phyloP scores from a whole-genome alignment of 768 basidiomycete species.

The Podaxis carcinomalis region DNA sequence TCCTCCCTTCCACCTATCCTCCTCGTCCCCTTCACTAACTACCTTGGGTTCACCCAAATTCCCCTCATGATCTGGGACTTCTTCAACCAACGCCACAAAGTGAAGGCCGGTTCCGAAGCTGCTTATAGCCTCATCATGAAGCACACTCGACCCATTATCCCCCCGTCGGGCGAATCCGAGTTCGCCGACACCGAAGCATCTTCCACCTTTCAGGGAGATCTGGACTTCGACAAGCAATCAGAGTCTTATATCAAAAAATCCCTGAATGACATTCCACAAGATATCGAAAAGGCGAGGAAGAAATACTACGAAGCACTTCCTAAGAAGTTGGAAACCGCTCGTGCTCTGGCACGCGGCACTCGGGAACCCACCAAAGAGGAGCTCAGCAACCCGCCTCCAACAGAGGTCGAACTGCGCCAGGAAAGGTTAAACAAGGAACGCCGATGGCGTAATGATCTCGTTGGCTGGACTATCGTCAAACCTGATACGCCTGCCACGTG shows the following conservation, averaged over 20 bases:
- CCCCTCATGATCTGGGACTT: slow-evolving; percentile 90
- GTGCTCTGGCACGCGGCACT: slow-evolving; percentile 68
- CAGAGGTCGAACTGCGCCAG: slow-evolving; percentile 83
- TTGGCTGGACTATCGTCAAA: slow-evolving; percentile 76
- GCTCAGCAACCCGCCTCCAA: slow-evolving; percentile 68
- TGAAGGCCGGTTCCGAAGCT: slow-evolving; percentile 76
- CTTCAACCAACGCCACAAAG: slow-evolving; percentile 84
- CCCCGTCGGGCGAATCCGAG: slow-evolving; percentile 23
- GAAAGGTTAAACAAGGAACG: slow-evolving; percentile 89
- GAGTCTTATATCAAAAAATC: slow-evolving; percentile 73
- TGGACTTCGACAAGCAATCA: slow-evolving; percentile 66
- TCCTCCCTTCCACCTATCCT: slow-evolving; percentile 79
- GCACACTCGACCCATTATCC: slow-evolving; percentile 55
- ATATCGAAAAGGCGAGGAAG: slow-evolving; percentile 64
- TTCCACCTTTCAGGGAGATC: slow-evolving; percentile 33
- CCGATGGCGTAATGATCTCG: slow-evolving; percentile 75
- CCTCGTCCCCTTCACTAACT: slow-evolving; percentile 68
- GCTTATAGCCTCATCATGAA: slow-evolving; percentile 70
- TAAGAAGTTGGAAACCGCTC: slow-evolving; percentile 62
- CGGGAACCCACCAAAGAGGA: slow-evolving; percentile 90
- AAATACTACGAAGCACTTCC: slow-evolving; percentile 75
- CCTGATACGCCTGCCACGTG: slow-evolving; percentile 63
- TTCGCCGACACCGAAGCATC: slow-evolving; percentile 17
- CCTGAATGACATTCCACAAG: slow-evolving; percentile 42
- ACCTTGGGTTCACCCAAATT: slow-evolving; percentile 79